Percentiles rank a stretch among this genome's conserved stretches.
Conservation (phyloP, 495 filamentous ascomycete genomes). For the Podospora conica region DNA sequence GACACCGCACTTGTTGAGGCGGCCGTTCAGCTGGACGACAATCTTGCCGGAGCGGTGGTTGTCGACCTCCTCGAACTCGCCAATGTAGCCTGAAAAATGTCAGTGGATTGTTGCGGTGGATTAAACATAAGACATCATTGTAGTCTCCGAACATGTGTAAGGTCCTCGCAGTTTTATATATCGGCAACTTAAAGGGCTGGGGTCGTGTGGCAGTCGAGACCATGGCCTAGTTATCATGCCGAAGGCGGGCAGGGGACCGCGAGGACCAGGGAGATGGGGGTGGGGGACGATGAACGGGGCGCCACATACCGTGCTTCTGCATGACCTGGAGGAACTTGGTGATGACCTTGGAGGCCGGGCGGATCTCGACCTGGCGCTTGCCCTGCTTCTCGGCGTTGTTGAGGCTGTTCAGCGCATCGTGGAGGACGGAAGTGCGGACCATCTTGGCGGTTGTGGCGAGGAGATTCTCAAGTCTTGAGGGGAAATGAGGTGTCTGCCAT, state of each 20-base stretch:
- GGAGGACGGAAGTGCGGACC: constrained; percentile 97
- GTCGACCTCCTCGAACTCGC: constrained; percentile 99
- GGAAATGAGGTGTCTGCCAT: constrained; percentile 71
- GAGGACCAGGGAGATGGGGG: constrained; percentile 20
- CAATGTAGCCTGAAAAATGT: constrained; percentile 82
- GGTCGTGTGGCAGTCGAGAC: constrained; percentile 74
- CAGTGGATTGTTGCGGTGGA: constrained; percentile 70
- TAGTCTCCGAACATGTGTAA: constrained; percentile 86
- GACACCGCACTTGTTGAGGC: constrained; percentile 97
- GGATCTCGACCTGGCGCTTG: constrained; percentile 96
- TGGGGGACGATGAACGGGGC: constrained; percentile 29
- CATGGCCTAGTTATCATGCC: constrained; percentile 99
- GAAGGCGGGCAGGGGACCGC: constrained; percentile 36
- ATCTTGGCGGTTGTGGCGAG: constrained; percentile 61
- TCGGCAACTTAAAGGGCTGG: constrained; percentile 99
- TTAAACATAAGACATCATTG: constrained; percentile 84
- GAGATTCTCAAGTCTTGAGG: constrained; percentile 74
- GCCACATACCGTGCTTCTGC: constrained; percentile 95
- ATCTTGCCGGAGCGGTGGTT: constrained; percentile 99
- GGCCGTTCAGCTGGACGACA: constrained; percentile 92
- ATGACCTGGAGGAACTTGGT: constrained; percentile 98
- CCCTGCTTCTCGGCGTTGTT: constrained; percentile 99
- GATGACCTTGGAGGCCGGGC: constrained; percentile 97
- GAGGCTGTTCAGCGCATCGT: constrained; percentile 98
- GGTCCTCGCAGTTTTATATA: constrained; percentile 70